These are phyloP conservation scores for Vachellia pachyceras DNA, from an alignment of 306 rosid genomes.

Conservation along the genomic window DNA sequence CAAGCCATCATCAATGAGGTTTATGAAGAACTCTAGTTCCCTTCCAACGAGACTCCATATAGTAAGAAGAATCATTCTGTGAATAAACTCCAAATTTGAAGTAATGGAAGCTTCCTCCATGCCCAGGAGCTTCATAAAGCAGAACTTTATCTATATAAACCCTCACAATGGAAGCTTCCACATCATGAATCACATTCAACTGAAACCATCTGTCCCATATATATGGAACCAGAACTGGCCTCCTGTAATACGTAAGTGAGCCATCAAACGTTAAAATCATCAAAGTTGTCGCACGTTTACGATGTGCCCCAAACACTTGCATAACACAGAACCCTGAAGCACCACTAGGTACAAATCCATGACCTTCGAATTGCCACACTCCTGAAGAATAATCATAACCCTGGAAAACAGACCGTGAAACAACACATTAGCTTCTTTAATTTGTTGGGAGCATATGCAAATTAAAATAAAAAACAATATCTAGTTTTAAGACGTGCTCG, in stretches of 20 bases:
- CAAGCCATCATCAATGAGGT: neutral
- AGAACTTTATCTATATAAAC: slow-evolving; percentile 37
- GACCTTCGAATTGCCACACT: slow-evolving; percentile 50
- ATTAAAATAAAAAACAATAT: too few relatives aligned
- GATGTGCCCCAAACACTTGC: slow-evolving; percentile 52
- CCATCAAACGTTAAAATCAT: slow-evolving; percentile 42
- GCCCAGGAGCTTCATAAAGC: slow-evolving; percentile 31
- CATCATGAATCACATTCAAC: slow-evolving; percentile 52
- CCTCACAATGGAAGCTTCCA: slow-evolving; percentile 38
- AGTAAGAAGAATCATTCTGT: slow-evolving; percentile 38
- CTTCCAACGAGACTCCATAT: slow-evolving; percentile 53
- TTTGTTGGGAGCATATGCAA: too few relatives aligned
- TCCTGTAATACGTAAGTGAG: slow-evolving; percentile 38
- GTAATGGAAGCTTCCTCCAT: slow-evolving; percentile 36
- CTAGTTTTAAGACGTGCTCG: too few relatives aligned
- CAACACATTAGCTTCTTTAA: neutral
- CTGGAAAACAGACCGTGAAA: neutral
- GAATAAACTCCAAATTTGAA: slow-evolving; percentile 52
- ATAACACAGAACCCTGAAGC: slow-evolving; percentile 39
- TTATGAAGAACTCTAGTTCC: slow-evolving; percentile 42
- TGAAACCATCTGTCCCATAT: slow-evolving; percentile 38
- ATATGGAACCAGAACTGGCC: slow-evolving; percentile 26
- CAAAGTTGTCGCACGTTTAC: slow-evolving; percentile 38
- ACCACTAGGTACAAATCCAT: slow-evolving; percentile 37
- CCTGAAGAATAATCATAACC: slow-evolving; percentile 49